Evolutionary conservation across 352 stramenopile species (phyloP).

Genomic region (Phytopythium kandeliae): DNA sequence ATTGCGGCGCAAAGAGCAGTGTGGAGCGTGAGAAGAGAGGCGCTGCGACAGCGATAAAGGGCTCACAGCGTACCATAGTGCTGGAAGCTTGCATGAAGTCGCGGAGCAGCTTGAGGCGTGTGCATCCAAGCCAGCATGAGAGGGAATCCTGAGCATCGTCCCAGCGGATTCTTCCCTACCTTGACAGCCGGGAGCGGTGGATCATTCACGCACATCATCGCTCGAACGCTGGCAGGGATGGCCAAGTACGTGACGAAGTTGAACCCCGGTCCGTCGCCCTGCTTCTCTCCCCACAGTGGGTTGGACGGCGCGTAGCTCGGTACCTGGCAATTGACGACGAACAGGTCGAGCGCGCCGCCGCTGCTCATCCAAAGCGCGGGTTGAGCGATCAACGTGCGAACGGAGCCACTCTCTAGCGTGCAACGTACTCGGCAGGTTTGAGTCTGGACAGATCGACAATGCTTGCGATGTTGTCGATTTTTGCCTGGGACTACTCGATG

Average conservation of each 20-base stretch:
- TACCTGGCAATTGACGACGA: slow-evolving; percentile 83
- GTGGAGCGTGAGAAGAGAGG: not conserved
- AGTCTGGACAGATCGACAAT: slow-evolving; percentile 54
- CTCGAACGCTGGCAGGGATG: slow-evolving; percentile 49
- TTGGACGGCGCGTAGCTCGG: slow-evolving; percentile 82
- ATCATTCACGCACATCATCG: slow-evolving; percentile 35
- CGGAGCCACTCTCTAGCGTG: not conserved
- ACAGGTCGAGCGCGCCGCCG: slow-evolving; percentile 43
- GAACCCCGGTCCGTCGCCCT: slow-evolving; percentile 64
- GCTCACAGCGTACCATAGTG: slow-evolving; percentile 16
- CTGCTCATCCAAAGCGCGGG: not conserved
- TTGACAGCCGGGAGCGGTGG: slow-evolving; percentile 45
- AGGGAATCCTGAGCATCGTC: not conserved
- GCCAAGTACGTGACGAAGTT: slow-evolving; percentile 82
- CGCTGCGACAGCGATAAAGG: not conserved
- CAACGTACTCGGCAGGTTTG: slow-evolving; percentile 22
- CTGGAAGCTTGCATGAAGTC: slow-evolving; percentile 31
- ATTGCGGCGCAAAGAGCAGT: not conserved
- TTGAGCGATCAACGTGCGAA: not conserved
- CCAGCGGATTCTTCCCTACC: slow-evolving; percentile 10
- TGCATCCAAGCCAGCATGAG: too few species aligned
- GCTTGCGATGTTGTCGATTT: slow-evolving; percentile 71
- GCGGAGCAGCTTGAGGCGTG: slow-evolving; percentile 19
- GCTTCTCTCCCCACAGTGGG: slow-evolving; percentile 74
- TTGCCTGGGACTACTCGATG: slow-evolving; percentile 41